These are phyloP conservation scores for Paecilomyces sp. DNA, from an alignment of 2,329 filamentous ascomycete genomes.

Conservation along the genomic window DNA sequence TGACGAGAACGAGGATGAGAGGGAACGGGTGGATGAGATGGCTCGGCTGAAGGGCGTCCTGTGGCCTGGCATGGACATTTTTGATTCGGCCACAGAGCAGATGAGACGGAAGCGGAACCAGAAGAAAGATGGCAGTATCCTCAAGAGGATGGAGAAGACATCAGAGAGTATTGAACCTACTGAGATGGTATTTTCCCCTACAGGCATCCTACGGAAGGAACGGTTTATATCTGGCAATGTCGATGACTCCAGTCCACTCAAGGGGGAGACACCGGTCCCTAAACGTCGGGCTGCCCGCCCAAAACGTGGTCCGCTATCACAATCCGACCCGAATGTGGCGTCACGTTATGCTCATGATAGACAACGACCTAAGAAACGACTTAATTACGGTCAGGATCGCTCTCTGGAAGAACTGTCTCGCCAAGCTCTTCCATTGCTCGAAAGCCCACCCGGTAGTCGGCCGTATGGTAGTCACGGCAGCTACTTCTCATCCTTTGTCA, in stretches of 20 bases:
- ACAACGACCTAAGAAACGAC: conserved; percentile 15
- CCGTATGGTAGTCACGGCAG: conserved; percentile 11
- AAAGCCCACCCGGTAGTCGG: conserved; percentile 12
- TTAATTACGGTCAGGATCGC: conserved; percentile 4
- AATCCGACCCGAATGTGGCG: conserved; percentile 24
- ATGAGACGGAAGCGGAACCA: conserved; percentile 45
- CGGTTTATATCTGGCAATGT: conserved; percentile 42
- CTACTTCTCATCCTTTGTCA: conserved; percentile 12
- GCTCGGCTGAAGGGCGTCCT: conserved; percentile 40
- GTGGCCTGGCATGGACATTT: conserved; percentile 47
- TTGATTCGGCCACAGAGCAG: conserved; percentile 43
- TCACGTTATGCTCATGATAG: conserved; percentile 18
- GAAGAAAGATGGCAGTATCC: conserved; percentile 40
- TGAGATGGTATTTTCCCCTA: conserved; percentile 41
- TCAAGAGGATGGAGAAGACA: conserved; percentile 40
- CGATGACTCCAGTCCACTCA: conserved; percentile 40
- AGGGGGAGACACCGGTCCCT: conserved; percentile 38
- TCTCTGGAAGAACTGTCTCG: conserved; percentile 7
- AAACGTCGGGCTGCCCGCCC: conserved; percentile 25
- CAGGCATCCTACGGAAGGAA: conserved; percentile 34
- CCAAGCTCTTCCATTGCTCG: conserved; percentile 13
- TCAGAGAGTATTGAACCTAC: conserved; percentile 39
- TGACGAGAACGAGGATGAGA: conserved; percentile 17
- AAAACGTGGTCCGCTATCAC: conserved; percentile 22
- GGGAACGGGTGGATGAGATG: conserved; percentile 28